Evolutionary conservation across 306 rosid genomes (phyloP).

Genomic region (Inga leiocalycina): DNA sequence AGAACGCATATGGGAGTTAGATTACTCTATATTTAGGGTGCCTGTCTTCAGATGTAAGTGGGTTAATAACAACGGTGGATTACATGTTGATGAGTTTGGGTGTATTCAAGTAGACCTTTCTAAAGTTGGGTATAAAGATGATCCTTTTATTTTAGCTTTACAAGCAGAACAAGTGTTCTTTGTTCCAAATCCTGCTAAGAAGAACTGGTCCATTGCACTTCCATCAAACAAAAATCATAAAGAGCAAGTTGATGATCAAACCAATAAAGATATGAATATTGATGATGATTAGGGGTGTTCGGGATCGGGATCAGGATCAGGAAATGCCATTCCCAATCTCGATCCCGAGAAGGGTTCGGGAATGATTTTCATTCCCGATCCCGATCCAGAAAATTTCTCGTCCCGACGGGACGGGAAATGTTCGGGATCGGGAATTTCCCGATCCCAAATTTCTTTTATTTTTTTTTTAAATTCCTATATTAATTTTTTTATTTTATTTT

Average conservation of each 20-base stretch:
- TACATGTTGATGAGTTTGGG: neutral
- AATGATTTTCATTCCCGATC: no score
- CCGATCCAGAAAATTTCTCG: no score
- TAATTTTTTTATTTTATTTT: no score
- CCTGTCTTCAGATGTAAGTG: neutral
- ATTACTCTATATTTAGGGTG: neutral
- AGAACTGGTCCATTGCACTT: neutral
- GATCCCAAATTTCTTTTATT: no score
- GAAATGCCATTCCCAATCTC: no score
- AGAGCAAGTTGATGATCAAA: neutral
- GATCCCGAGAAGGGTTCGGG: no score
- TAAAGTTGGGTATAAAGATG: neutral
- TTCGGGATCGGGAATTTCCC: no score
- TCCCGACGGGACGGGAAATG: no score
- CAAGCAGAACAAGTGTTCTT: neutral
- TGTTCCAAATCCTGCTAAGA: neutral
- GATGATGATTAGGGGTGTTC: no score
- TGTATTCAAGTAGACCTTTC: neutral
- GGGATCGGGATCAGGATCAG: no score
- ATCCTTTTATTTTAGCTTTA: neutral
- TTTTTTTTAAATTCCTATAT: no score
- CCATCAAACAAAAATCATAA: neutral
- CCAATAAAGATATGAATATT: neutral
- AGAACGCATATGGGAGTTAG: neutral
- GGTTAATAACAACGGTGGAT: neutral